Evolutionary conservation across 768 basidiomycete genomes (phyloP), one percentile per base, ranked within the genome.

Genomic region (Tephrocybe sp.): DNA sequence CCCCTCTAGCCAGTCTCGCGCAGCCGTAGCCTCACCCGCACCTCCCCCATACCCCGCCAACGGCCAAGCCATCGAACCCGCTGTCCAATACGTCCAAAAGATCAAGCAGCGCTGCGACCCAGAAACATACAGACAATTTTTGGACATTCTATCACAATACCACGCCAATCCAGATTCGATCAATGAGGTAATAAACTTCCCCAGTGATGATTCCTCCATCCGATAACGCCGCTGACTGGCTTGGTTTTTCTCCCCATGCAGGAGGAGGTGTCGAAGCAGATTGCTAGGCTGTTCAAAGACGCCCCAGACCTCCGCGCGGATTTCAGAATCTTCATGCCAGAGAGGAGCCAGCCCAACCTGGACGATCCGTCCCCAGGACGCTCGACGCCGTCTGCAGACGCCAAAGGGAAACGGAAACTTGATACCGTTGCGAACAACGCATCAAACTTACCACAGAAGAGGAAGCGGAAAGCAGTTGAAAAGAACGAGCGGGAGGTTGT

Each of bases 71-170:
- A 80, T 88, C 36, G 82, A 85, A 58, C 85, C 83, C 14, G 97
- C 97, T 0, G 86, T 98, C 50, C 84, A 92, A 60, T 98, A 96
- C 59, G 93, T 99, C 30, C 93, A 95, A 70, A 93, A 93, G 71
- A 97, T 98, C 69, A 98, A 97, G 67, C 86, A 88, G 52, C 84
- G 93, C 13, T 97, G 92, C 68, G 90, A 96, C 55, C 81, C 91
- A 0, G 92, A 93, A 13, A 93, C 89, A 4, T 92, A 92, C 57
- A 79, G 81, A 48, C 80, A 83, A 57, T 92, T 92, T 61, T 68
- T 92, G 20, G 87, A 88, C 59, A 85, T 92, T 47, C 69, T 93
- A 2, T 80, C 83, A 7, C 72, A 78, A 38, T 83, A 84, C 62
- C 80, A 85, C 48, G 72, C 79, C 55, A 72, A 75, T 58, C 71